Evolutionary conservation across 371 early-diverging fungal species (phyloP).

Genomic region (Apophysomyces variabilis): DNA sequence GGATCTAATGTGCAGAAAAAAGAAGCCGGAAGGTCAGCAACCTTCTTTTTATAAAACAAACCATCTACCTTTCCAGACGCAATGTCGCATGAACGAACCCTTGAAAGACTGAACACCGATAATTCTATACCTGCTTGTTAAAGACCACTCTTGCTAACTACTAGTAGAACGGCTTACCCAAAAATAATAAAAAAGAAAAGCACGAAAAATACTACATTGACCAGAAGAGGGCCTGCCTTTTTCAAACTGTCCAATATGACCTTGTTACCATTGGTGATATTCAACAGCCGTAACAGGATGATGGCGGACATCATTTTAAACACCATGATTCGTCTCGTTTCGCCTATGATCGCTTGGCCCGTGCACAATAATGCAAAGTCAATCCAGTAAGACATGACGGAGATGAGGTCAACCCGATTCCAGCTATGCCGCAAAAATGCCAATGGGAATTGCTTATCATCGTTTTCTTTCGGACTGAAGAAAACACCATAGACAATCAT

Average conservation of each 20-base stretch:
- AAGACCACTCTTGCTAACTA: neutral
- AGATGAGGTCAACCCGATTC: constrained; percentile 69
- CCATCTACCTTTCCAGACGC: constrained; percentile 57
- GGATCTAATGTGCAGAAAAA: constrained; percentile 33
- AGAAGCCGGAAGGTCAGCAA: too few relatives aligned
- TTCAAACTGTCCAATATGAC: constrained; percentile 69
- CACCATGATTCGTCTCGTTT: constrained; percentile 49
- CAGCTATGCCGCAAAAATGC: constrained; percentile 70
- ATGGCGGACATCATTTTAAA: constrained; percentile 64
- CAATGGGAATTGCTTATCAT: constrained; percentile 24
- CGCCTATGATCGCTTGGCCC: constrained; percentile 38
- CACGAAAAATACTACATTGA: constrained; percentile 64
- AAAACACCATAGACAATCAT: constrained; percentile 63
- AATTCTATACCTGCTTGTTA: constrained; percentile 39
- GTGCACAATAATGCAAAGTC: constrained; percentile 51
- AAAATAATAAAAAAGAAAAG: constrained; percentile 69
- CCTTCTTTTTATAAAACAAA: too few relatives aligned
- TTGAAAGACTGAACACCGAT: constrained; percentile 71
- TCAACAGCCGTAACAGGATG: constrained; percentile 60
- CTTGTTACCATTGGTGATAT: constrained; percentile 63
- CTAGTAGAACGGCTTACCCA: constrained; percentile 43
- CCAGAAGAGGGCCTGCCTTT: constrained; percentile 64
- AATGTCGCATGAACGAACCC: constrained; percentile 65
- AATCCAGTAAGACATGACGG: constrained; percentile 65
- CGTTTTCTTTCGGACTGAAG: constrained; percentile 31